These are phyloP conservation scores for Mycena pura DNA, from an alignment of 768 basidiomycete genomes.

Conservation along the genomic window DNA sequence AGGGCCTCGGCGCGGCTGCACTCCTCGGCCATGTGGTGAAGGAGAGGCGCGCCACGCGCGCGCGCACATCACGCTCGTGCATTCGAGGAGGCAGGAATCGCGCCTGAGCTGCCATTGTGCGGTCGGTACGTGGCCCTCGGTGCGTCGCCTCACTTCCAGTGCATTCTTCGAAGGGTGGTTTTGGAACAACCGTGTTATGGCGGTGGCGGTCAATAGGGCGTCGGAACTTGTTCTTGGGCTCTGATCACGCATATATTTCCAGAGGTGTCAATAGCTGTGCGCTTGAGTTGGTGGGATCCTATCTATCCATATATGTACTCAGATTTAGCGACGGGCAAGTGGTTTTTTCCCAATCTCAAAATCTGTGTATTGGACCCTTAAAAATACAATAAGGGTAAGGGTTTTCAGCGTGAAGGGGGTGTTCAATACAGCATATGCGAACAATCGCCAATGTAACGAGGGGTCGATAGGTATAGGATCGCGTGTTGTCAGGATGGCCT, in stretches of 20 bases:
- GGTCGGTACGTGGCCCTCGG: constrained; percentile 56
- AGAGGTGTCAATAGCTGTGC: neutral
- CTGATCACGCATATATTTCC: neutral
- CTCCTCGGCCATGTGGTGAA: constrained; percentile 55
- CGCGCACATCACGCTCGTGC: constrained; percentile 91
- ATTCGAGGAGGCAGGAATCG: constrained; percentile 50
- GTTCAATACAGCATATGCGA: neutral
- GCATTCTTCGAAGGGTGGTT: constrained; percentile 66
- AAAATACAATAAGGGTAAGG: neutral
- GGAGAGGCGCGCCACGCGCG: constrained; percentile 55
- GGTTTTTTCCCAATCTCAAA: neutral
- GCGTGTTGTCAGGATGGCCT: neutral
- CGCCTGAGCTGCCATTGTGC: too few relatives aligned
- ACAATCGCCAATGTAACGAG: neutral
- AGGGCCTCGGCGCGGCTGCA: constrained; percentile 43
- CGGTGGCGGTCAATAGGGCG: constrained; percentile 56
- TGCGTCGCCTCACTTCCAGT: constrained; percentile 59
- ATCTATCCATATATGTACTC: neutral
- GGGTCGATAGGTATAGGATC: neutral
- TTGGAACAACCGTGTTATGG: constrained; percentile 87
- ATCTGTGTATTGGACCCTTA: neutral
- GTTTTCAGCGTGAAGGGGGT: neutral
- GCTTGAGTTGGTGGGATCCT: neutral
- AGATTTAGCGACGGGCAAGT: neutral
- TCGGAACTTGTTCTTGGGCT: neutral